Base-by-base conservation (phyloP, 2,329 filamentous ascomycete species). In the Aphanoascus verrucosus region DNA sequence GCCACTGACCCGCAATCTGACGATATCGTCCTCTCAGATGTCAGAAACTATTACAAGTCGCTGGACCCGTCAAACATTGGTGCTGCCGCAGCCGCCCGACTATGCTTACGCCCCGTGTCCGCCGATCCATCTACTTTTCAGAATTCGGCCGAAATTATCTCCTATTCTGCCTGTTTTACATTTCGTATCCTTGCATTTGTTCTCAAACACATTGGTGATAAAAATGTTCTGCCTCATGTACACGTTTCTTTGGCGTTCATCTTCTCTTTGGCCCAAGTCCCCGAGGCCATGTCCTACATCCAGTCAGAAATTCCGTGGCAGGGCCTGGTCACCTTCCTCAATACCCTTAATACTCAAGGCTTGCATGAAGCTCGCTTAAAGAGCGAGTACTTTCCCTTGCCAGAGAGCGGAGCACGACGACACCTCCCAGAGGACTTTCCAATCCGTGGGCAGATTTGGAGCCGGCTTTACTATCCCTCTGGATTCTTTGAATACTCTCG, bases 391-490 rank as follows among this genome's bases (percentile, higher is more conserved):
- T 78, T 80, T 56, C 73, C 76, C 17, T 54, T 59, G 35, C 60
- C 65, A 34, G 67, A 71, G n/a, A 65, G 69, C 51, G 66, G 60
- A 3, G 66, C 59, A 2, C 66, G 70, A 15, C 66, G 65, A 5
- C 78, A 80, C 48, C 60, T 83, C 1, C 74, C 77, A 0, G 81
- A 84, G 57, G 81, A 84, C 57, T 82, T 77, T 57, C 61, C 74
- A 1, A 74, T 82, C 6, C 72, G 78, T 20, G 81, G 80, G 1
- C 69, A 77, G 54, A 62, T 77, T 20, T 81, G 77, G 74, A 74
- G 72, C 49, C 69, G 75, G 55, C 42, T 60, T 0, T 74, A 72
- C 51, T 78, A 76, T 55, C 75, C 76, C 0, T 56, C 69, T 1
- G 64, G 67, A 2, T 82, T 78, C 67, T 82, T 83, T 58, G 57